Evolutionary conservation across 805 yeast genomes (phyloP).

Genomic region (Saturnispora serradocipensis): DNA sequence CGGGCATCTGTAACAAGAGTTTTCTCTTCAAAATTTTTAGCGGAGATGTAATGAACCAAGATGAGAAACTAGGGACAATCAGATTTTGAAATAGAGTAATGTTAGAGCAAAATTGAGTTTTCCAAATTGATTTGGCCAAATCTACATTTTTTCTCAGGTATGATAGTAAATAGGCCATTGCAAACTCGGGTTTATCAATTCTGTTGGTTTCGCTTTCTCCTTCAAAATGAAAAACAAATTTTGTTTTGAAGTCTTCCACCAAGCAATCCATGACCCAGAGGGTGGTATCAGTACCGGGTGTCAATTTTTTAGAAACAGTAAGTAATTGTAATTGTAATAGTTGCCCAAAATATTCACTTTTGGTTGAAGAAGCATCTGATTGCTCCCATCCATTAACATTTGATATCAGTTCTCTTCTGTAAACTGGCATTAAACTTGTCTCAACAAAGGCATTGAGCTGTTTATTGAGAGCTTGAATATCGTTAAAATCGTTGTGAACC

Average conservation of each 20-base stretch:
- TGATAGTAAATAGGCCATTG: slow-evolving; percentile 40
- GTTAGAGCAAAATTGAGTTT: neutral
- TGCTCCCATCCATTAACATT: slow-evolving; percentile 4
- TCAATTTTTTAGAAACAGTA: slow-evolving; percentile 14
- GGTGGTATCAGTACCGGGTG: slow-evolving; percentile 31
- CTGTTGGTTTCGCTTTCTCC: slow-evolving; percentile 50
- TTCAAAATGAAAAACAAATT: slow-evolving; percentile 56
- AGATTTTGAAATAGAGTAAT: slow-evolving; percentile 15
- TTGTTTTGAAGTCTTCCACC: slow-evolving; percentile 34
- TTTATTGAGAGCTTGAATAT: neutral
- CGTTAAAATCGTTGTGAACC: neutral
- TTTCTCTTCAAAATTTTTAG: slow-evolving; percentile 40
- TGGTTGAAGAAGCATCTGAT: neutral
- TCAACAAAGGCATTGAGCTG: neutral
- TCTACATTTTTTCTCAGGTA: slow-evolving; percentile 28
- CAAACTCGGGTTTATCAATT: slow-evolving; percentile 66
- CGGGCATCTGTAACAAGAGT: slow-evolving; percentile 22
- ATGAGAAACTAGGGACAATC: slow-evolving; percentile 18
- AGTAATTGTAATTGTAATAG: slow-evolving; percentile 27
- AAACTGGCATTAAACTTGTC: neutral
- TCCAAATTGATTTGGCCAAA: slow-evolving; percentile 17
- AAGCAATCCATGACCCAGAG: slow-evolving; percentile 46
- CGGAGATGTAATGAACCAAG: slow-evolving; percentile 37
- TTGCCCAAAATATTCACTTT: neutral
- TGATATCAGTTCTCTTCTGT: neutral